Evolutionary conservation across 2,329 filamentous ascomycete species (phyloP), one percentile per base, ranked within the genome.

Genomic region (Penicillium vulpinum): DNA sequence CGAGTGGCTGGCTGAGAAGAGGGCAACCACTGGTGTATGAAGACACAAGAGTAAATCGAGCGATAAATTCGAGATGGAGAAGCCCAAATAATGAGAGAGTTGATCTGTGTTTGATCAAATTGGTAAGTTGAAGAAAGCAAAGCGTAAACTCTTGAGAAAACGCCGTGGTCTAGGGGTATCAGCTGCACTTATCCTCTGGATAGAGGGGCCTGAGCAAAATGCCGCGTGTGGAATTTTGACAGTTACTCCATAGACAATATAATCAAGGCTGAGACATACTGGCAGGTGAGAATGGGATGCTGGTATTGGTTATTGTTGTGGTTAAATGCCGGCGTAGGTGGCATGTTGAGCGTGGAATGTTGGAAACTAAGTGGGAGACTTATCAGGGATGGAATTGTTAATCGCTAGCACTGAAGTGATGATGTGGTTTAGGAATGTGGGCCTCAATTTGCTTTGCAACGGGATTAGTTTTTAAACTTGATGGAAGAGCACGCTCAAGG

Each of bases 141-240:
- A 29, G 22, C 1, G 11, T 18, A 40, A 49, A 8, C 8, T 9
- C n/a, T 15, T 24, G 8, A 31, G 4, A 41, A 44, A 22, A 51
- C 24, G n/a, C n/a, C n/a, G n/a, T n/a, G 41, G 56, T 51, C 55
- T 51, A 46, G 47, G 51, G 57, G 26, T 41, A 10, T 16, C 13
- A 26, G 36, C 45, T 41, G 29, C 55, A 61, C 61, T 65, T 65
- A 66, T 57, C 46, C 21, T 28, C 5, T 16, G 31, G 36, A 28
- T 18, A 41, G 43, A 60, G 43, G 28, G 51, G 38, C 46, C 40
- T 39, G 11, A 41, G 29, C 10, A 44, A 59, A 56, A 61, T 58
- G 43, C 57, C 49, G 28, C 8, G 38, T 45, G 44, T 49, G 51
- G 60, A 62, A 65, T 63, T 54, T 45, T 33, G 8, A 33, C 21